phyloP scores from a whole-genome alignment of 139 green algal genomes.

The Chlorokybus atmophyticus region DNA sequence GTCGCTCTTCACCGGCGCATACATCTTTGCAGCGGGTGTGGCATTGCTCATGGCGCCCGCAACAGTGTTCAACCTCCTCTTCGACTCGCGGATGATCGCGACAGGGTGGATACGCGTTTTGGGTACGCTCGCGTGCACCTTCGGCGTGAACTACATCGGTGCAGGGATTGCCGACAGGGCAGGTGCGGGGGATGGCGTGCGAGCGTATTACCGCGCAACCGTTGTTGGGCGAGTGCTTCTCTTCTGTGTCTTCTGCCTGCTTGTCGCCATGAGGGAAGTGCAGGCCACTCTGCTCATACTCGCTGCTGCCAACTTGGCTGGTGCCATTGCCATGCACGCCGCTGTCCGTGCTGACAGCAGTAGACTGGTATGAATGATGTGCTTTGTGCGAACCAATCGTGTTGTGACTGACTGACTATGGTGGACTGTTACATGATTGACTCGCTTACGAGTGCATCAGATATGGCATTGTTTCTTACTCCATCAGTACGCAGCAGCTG shows the following conservation, averaged over 20 bases:
- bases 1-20: slow-evolving; percentile 14
- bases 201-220: too few relatives aligned
- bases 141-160: slow-evolving; percentile 27
- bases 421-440: too few relatives aligned
- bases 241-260: too few relatives aligned
- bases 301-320: neutral
- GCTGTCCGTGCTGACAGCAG: neutral
- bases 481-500: too few relatives aligned
- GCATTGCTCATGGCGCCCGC: slow-evolving; percentile 4
- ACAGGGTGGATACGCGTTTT: slow-evolving; percentile 27
- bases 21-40: slow-evolving; percentile 13
- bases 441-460: too few relatives aligned
- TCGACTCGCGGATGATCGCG: slow-evolving; percentile 17
- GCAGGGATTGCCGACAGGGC: too few relatives aligned
- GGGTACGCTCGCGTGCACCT: slow-evolving; percentile 12
- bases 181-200: too few relatives aligned
- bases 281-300: neutral
- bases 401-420: too few relatives aligned
- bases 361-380: too few relatives aligned
- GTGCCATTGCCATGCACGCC: neutral
- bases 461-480: too few relatives aligned
- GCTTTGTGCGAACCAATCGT: too few relatives aligned
- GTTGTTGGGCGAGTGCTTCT: too few relatives aligned
- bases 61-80: slow-evolving; percentile 19
- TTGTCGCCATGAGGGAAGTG: neutral